Evolutionary conservation across 257 asterid species (phyloP).

Genomic region (Fraxinus anomala): DNA sequence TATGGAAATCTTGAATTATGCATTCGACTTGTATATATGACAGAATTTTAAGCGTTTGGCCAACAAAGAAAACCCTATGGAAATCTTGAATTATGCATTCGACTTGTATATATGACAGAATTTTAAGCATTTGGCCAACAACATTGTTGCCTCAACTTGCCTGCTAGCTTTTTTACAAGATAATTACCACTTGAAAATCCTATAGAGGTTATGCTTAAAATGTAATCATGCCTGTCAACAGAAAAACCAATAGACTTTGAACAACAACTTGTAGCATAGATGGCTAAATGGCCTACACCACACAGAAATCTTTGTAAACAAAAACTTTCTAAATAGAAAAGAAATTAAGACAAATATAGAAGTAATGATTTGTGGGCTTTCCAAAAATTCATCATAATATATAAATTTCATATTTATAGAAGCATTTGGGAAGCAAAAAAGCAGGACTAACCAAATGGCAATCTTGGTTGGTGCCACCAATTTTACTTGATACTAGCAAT

Average conservation of each 20-base stretch:
- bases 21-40: not conserved
- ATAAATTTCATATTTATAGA: slow-evolving; percentile 19
- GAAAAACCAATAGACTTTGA: not conserved
- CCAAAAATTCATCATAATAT: slow-evolving; percentile 8
- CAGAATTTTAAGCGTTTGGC: slow-evolving; percentile 10
- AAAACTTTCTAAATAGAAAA: slow-evolving; percentile 34
- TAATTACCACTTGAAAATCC: slow-evolving; percentile 31
- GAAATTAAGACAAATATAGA: not conserved
- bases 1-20: not conserved
- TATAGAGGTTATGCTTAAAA: too few relatives aligned
- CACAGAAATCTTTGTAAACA: slow-evolving; percentile 21
- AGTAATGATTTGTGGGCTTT: slow-evolving; percentile 23
- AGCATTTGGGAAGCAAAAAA: slow-evolving; percentile 20
- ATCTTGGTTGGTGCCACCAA: slow-evolving; percentile 40
- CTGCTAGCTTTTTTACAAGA: slow-evolving; percentile 4
- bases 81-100: not conserved
- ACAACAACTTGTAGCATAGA: not conserved
- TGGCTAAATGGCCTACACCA: slow-evolving; percentile 23
- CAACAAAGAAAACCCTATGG: not conserved
- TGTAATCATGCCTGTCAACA: too few relatives aligned
- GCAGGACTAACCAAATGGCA: slow-evolving; percentile 44
- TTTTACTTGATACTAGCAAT: slow-evolving; percentile 52
- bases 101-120: not conserved
- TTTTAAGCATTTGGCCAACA: slow-evolving; percentile 12
- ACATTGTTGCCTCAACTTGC: not conserved